Base-by-base conservation (phyloP, 2,329 filamentous ascomycete species). In the Sclerotinia minor region DNA sequence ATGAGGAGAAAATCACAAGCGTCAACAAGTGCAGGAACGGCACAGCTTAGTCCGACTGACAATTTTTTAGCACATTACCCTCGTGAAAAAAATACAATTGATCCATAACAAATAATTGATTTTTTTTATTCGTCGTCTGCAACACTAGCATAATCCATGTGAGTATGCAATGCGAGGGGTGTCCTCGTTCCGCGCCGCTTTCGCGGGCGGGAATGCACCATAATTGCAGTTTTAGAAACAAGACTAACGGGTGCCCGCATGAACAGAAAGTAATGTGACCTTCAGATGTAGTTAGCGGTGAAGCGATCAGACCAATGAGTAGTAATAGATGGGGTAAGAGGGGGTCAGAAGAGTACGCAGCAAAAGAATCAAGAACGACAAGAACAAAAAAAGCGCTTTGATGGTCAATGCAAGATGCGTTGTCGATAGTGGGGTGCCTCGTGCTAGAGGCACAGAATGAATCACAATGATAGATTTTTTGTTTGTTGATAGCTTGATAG, bases 201-300 rank as follows among this genome's bases (percentile, higher is more conserved):
- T 74, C 69, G 71, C 71, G 70, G 70, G 58, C 69, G 72, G 72
- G 72, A 75, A 74, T 72, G 72, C 72, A 72, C 53, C 66, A 69
- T 45, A 44, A 52, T 44, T 69, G 69, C 69, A 71, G 52, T 26
- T 50, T 65, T 47, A 70, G 69, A 69, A 65, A 71, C 68, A 64
- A 49, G 67, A 71, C 71, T 71, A 72, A 71, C 74, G 74, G 74
- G 60, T 72, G 66, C 70, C 67, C 74, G 73, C 74, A 75, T 75
- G 70, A 71, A 54, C 26, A 44, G 68, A 55, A 66, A 58, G 65
- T 74, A 73, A 71, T 69, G 71, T 75, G 74, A 75, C 69, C 44
- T 72, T 68, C 69, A 69, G 69, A 49, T 59, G 26, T 52, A 38
- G 50, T 50, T 65, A 64, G 72, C 71, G 72, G 72, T 74, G 70